Conservation (phyloP, 1,284 basidiomycete genomes). For the Ceratobasidium sp. region DNA sequence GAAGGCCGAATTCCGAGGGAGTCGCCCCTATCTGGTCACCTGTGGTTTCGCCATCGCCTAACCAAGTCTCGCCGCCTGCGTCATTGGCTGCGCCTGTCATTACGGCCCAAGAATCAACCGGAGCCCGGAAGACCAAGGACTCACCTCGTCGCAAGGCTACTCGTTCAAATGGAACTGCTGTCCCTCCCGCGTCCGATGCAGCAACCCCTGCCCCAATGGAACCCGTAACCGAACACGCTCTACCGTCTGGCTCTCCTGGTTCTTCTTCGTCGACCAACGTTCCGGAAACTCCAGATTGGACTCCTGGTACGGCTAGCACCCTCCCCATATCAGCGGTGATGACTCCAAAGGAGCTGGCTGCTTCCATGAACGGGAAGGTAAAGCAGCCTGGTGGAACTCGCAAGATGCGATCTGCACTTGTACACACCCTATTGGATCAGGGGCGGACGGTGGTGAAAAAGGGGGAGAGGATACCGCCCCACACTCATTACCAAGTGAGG, state of each 20-base stretch:
- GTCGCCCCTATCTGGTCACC: neutral
- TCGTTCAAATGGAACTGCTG: neutral
- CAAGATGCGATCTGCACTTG: neutral
- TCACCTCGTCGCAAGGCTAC: neutral
- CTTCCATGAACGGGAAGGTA: neutral
- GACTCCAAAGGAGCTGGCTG: neutral
- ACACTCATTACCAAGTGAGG: slow-evolving; percentile 2
- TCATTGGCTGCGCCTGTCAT: neutral
- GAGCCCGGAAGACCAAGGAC: neutral
- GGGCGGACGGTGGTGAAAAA: slow-evolving; percentile 10
- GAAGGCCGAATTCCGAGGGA: neutral
- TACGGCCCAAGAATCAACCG: neutral
- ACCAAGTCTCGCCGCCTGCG: neutral
- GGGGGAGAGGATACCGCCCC: slow-evolving; percentile 13
- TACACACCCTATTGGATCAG: neutral
- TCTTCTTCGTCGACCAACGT: neutral
- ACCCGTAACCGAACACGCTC: neutral
- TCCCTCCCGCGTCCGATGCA: neutral
- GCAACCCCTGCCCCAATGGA: neutral
- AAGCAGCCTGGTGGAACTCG: neutral
- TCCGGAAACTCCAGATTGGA: neutral
- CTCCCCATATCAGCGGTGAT: neutral
- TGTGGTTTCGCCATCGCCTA: neutral
- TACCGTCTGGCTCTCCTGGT: neutral
- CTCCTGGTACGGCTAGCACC: neutral